phyloP scores from a whole-genome alignment of 192 early-diverging fungal species.

The Coemansia sp. region DNA sequence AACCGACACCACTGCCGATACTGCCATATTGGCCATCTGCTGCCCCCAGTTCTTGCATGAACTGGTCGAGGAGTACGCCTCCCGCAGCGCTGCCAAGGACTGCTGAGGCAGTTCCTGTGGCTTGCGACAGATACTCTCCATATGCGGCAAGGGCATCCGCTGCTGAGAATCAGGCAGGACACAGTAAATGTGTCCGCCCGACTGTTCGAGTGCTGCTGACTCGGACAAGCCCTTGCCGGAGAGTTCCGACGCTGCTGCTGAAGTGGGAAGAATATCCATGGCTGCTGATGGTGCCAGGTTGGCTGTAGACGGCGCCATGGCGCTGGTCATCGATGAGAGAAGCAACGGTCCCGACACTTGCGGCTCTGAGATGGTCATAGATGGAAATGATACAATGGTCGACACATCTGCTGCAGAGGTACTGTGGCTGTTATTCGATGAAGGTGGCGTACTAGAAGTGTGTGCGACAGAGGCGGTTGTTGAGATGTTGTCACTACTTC shows the following conservation, averaged over 20 bases:
- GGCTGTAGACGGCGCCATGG: conserved; percentile 25
- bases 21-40: conserved; percentile 44
- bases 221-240: conserved; percentile 57
- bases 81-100: conserved; percentile 45
- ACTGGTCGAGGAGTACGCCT: conserved; percentile 47
- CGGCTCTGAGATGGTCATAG: conserved; percentile 5
- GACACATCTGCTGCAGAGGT: background rate
- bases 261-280: conserved; percentile 34
- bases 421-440: conserved; percentile 5
- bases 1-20: conserved; percentile 36
- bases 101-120: conserved; percentile 25
- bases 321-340: conserved; percentile 15
- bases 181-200: conserved; percentile 45
- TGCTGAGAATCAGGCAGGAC: conserved; percentile 54
- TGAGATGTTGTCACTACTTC: conserved; percentile 9
- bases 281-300: conserved; percentile 23
- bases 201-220: conserved; percentile 58
- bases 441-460: conserved; percentile 2
- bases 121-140: conserved; percentile 51
- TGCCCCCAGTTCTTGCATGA: conserved; percentile 55
- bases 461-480: conserved; percentile 1
- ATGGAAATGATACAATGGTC: background rate
- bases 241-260: conserved; percentile 39
- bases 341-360: conserved; percentile 10
- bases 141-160: conserved; percentile 54